Percentiles rank a stretch among this genome's conserved stretches.
phyloP scores from a whole-genome alignment of 75 land plant species.

The Sequoiadendron giganteum region DNA sequence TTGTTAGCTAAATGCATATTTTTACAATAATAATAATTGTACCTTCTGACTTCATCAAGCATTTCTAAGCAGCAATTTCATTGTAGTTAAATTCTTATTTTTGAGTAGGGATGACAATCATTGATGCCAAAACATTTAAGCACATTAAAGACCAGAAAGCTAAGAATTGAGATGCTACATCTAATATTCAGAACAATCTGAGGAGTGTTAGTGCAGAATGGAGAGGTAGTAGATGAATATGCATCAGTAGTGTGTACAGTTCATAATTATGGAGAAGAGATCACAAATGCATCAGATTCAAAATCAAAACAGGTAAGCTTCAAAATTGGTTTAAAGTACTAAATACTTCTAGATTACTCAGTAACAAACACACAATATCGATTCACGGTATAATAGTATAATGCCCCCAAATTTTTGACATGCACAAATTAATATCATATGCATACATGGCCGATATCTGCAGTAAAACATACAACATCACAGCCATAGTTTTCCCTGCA shows the following conservation, averaged over 20 bases:
- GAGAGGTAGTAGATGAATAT: background rate
- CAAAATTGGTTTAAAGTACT: too few species aligned
- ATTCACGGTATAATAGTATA: background rate
- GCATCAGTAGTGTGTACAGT: background rate
- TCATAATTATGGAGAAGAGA: background rate
- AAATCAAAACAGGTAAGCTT: background rate
- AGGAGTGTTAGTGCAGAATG: background rate
- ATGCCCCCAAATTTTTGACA: background rate
- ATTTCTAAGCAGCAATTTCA: background rate
- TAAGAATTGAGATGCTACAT: background rate
- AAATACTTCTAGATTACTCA: background rate
- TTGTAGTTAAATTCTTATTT: background rate
- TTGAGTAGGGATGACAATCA: too few species aligned
- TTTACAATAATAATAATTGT: too few species aligned
- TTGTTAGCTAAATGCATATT: too few species aligned
- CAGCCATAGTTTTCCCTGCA: conserved; percentile 99
- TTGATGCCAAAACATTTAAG: too few species aligned
- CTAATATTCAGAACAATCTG: too few species aligned
- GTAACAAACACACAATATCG: background rate
- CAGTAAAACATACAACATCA: conserved; percentile 99
- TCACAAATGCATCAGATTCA: background rate
- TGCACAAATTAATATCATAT: background rate
- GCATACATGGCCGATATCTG: conserved; percentile 98
- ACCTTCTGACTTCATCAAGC: background rate
- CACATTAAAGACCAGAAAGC: background rate